These are phyloP conservation scores for Auricularia auricula-judae DNA, from an alignment of 768 basidiomycete species.

Conservation along the genomic window DNA sequence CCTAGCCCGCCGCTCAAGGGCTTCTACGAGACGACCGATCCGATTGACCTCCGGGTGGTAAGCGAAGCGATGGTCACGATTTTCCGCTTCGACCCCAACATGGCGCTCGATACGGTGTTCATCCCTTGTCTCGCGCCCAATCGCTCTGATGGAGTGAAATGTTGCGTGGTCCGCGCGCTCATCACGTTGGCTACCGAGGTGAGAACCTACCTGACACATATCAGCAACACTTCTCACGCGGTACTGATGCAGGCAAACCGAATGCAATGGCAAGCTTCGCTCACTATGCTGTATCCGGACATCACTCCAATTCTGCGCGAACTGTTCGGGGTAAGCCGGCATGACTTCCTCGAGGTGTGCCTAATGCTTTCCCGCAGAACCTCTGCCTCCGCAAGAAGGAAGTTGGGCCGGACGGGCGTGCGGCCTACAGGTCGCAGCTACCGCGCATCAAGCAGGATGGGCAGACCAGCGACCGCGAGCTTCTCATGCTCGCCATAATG, in stretches of 20 bases:
- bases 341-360: neutral
- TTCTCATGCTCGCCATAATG: constrained; percentile 56
- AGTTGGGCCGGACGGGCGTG: neutral
- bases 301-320: neutral
- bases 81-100: constrained; percentile 56
- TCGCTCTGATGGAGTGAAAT: constrained; percentile 71
- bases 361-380: neutral
- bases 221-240: neutral
- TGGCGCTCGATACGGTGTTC: constrained; percentile 53
- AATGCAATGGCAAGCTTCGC: neutral
- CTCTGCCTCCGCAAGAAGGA: neutral
- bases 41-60: constrained; percentile 65
- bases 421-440: neutral
- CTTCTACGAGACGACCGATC: constrained; percentile 64
- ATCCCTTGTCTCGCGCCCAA: constrained; percentile 59
- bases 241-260: neutral
- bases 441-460: neutral
- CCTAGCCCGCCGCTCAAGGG: constrained; percentile 27
- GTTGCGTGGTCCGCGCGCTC: constrained; percentile 63
- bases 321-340: neutral
- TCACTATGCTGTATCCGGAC: neutral
- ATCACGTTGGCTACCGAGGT: constrained; percentile 62
- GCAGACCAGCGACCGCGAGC: constrained; percentile 30
- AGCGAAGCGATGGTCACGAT: constrained; percentile 64
- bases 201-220: constrained; percentile 6